Evolutionary conservation across 257 asterid genomes (phyloP), one percentile per base, ranked within the genome.

Genomic region (Solanum commersonii): DNA sequence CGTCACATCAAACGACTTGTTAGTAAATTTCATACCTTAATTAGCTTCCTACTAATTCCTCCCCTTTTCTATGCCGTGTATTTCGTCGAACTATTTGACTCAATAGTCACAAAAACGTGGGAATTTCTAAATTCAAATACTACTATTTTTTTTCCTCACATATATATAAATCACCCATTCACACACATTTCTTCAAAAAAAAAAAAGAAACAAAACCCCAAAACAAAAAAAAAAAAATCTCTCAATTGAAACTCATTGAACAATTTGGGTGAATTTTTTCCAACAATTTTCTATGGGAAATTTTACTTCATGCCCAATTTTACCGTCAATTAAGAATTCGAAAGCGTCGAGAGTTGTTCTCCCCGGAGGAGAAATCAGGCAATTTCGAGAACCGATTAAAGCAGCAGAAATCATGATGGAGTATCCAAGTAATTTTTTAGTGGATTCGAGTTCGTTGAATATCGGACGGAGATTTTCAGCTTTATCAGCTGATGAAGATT

Each of bases 401-500:
- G 92, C 93, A 18, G 93, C 93, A 27, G 93, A 91, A 86, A 78
- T 91, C 71, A 91, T 91, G 93, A 27, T 91, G 4, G 93, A 91
- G 52, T 73, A 83, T 5, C 92, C 92, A 2, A 87, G 70, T 35
- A 7, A 83, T 42, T 94, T 94, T 84, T 88, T 92, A 29, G 95
- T 91, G 0, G 90, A 85, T 77, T 74, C 93, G 0, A 88, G 46
- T 27, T 87, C 93, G 13, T 81, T 94, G 37, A 88, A 78, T 8
- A 84, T 89, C 6, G 97, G 97, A 6, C 65, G 59, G 10, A 87
- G 95, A 65, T 91, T 94, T 74, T 72, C 89, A 1, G 90, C 95
- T 2, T 88, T 94, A 11, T 86, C 85, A 4, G 96, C 95, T 0
- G 95, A 93, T 13, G 95, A 92, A 8, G 96, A 94, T 5, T 90